Evolutionary conservation across 148 eudicot genomes (phyloP).

Genomic region (Vaccinium darrowii): DNA sequence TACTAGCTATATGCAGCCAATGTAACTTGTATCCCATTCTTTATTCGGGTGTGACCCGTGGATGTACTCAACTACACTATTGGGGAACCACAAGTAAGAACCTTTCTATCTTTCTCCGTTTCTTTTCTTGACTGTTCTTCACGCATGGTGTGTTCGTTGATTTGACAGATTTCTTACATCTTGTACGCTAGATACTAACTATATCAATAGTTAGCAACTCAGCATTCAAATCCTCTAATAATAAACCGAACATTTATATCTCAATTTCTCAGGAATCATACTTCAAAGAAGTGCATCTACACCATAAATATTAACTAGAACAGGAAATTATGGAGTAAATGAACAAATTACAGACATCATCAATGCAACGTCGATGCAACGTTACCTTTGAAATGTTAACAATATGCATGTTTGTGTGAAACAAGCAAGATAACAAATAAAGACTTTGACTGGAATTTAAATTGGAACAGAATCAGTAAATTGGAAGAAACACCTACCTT

Average conservation of each 20-base stretch:
- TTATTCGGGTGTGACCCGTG: too few species aligned
- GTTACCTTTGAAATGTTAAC: constrained; percentile 49
- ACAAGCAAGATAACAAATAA: neutral
- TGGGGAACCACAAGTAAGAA: too few species aligned
- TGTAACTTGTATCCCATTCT: too few species aligned
- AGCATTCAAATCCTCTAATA: neutral
- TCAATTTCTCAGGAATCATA: neutral
- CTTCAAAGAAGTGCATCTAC: neutral
- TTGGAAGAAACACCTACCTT: constrained; percentile 39
- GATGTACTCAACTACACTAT: too few species aligned
- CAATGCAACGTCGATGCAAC: neutral
- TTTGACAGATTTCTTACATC: neutral
- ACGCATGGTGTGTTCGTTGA: too few species aligned
- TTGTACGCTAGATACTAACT: neutral
- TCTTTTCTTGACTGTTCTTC: too few species aligned
- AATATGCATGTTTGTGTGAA: constrained; percentile 33
- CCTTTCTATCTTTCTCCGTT: too few species aligned
- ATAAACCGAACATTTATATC: neutral
- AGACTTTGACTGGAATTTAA: neutral
- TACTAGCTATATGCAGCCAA: too few species aligned
- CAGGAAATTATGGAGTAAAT: neutral
- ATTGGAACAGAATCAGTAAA: neutral
- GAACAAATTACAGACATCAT: neutral
- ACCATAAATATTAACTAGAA: neutral
- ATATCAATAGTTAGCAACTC: neutral